Conservation (phyloP, 345 rosid species). For the Citrus cavaleriei region DNA sequence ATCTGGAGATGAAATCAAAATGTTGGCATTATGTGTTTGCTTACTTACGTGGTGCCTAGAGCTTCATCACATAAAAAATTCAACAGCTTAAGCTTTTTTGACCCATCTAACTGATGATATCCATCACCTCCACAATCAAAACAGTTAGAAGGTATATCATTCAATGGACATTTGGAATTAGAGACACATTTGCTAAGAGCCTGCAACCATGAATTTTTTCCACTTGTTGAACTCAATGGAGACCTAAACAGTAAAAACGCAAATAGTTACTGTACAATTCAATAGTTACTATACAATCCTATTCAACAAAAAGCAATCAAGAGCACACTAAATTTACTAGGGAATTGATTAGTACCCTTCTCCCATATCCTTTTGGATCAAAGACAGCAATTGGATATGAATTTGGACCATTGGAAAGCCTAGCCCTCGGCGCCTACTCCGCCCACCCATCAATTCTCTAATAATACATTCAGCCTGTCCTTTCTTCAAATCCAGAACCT, state of each 20-base stretch:
- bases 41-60: constrained; percentile 56
- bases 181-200: constrained; percentile 43
- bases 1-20: background rate
- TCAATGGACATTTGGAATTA: constrained; percentile 30
- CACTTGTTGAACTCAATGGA: constrained; percentile 42
- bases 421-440: constrained; percentile 46
- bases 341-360: constrained; percentile 41
- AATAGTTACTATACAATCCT: background rate
- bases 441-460: constrained; percentile 51
- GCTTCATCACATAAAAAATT: constrained; percentile 68
- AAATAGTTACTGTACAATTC: constrained; percentile 9
- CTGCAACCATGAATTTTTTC: constrained; percentile 50
- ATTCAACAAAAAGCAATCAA: background rate
- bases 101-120: constrained; percentile 38
- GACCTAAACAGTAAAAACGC: constrained; percentile 35
- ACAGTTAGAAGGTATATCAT: constrained; percentile 32
- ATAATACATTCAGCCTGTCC: constrained; percentile 68
- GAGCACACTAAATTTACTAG: background rate
- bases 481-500: constrained; percentile 70
- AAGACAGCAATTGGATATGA: constrained; percentile 49
- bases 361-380: constrained; percentile 48
- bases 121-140: constrained; percentile 35
- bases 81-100: constrained; percentile 48
- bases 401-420: constrained; percentile 48
- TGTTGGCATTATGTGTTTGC: background rate